Base-by-base conservation (phyloP, 768 basidiomycete genomes). In the Scleroderma citrinum region DNA sequence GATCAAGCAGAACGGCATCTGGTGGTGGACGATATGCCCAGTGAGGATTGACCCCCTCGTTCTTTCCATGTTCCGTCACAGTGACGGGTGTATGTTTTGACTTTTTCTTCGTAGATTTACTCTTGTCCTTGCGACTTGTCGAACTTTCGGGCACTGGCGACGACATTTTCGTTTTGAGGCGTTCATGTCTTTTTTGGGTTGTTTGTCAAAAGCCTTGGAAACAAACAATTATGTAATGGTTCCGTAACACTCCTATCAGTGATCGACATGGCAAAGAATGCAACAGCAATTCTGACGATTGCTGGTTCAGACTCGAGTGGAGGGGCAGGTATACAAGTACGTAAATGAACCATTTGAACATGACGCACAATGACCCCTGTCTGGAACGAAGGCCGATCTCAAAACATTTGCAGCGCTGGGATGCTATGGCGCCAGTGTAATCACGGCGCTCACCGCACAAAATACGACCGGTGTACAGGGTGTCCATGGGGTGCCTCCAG, bases 381-480 rank as follows among this genome's bases (percentile, higher is more conserved):
- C 16, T 21, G 5, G 12, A 38, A n/a, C 37, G 8, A 56, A 92
- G 85, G 92, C 90, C 8, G 93, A 95, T 64, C 71, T 95, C 24
- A 91, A 87, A 66, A 85, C 91, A 1, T 86, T 92, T 56, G 81
- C 87, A 5, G 83, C 88, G 0, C 76, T 83, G 24, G 76, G 74
- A 24, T 87, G 87, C 59, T 94, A 90, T 59, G 92, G 89, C 13
- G 74, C 85, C 13, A 87, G 83, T 52, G 90, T 81, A 7, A 68
- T 94, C 46, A 94, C 93, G 1, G 93, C 90, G 0, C 62, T 95
- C 40, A 92, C 89, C 0, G 88, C 92, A 0, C 93, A 96, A 63
- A 96, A 94, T 64, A 94, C 92, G 0, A 74, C 65, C 3, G 92
- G 88, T 3, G 92, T 96, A 0, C 82, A 89, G 51, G 85, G 69